phyloP scores from a whole-genome alignment of 495 filamentous ascomycete species.

The Penicillium ucsense region DNA sequence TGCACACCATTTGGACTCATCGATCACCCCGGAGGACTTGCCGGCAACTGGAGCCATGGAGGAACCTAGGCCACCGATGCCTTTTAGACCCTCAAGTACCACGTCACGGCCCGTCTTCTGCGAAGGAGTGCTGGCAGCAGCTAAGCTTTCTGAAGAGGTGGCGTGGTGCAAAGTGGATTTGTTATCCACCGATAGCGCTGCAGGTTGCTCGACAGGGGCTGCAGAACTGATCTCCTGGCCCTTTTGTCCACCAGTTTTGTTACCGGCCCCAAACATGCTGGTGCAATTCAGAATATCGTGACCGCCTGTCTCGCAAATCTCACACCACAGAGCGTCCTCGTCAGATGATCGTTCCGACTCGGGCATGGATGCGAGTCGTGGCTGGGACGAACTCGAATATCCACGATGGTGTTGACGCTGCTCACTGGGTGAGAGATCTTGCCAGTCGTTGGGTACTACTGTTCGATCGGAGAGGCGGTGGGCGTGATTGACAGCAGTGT shows the following conservation, averaged over 20 bases:
- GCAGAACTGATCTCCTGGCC: slow-evolving; percentile 7
- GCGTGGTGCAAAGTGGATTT: slow-evolving; percentile 7
- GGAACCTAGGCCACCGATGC: slow-evolving; percentile 36
- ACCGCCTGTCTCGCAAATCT: slow-evolving; percentile 88
- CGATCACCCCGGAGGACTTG: slow-evolving; percentile 68
- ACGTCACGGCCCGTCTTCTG: slow-evolving; percentile 39
- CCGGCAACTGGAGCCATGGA: slow-evolving; percentile 52
- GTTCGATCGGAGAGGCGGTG: slow-evolving; percentile 40
- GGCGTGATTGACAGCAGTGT: slow-evolving; percentile 22
- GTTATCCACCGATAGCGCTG: slow-evolving; percentile 9
- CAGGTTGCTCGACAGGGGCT: slow-evolving; percentile 10
- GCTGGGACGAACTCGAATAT: slow-evolving; percentile 23
- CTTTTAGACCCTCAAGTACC: slow-evolving; percentile 56
- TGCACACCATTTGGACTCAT: slow-evolving; percentile 90
- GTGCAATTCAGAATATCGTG: slow-evolving; percentile 92
- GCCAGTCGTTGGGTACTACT: slow-evolving; percentile 36
- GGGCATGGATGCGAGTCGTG: slow-evolving; percentile 46
- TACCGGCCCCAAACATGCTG: slow-evolving; percentile 58
- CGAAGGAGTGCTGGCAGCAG: slow-evolving; percentile 14
- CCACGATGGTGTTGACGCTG: slow-evolving; percentile 26
- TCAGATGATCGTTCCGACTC: slow-evolving; percentile 67
- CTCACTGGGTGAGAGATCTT: slow-evolving; percentile 23
- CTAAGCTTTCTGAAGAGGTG: slow-evolving; percentile 6
- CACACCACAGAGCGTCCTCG: slow-evolving; percentile 81
- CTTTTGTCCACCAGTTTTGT: slow-evolving; percentile 9